Conservation (phyloP, 139 green algal species). For the Chlorella sp. region DNA sequence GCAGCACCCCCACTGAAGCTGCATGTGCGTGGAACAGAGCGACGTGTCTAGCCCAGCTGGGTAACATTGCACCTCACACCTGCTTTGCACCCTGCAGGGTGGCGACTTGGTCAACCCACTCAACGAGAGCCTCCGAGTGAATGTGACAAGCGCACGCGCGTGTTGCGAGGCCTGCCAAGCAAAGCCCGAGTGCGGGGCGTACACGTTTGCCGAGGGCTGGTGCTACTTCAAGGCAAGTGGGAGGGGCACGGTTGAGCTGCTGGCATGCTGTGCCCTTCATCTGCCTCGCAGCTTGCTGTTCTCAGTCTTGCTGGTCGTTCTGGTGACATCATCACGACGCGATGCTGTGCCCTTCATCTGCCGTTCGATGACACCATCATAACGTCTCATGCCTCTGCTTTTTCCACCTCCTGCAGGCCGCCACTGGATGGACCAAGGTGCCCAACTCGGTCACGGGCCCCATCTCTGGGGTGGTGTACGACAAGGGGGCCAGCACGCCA, state of each 20-base stretch:
- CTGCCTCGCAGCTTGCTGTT: no score
- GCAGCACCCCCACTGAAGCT: not conserved
- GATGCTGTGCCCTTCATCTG: no score
- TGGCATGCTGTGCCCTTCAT: no score
- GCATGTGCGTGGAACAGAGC: not conserved
- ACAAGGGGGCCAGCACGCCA: not conserved
- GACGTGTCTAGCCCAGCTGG: no score
- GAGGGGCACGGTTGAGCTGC: not conserved
- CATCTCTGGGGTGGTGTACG: slow-evolving; percentile 12
- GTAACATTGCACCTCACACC: not conserved
- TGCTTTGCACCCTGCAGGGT: not conserved
- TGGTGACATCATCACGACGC: no score
- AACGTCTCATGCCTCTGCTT: no score
- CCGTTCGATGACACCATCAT: no score
- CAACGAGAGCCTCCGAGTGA: not conserved
- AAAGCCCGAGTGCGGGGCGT: not conserved
- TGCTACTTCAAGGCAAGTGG: slow-evolving; percentile 12
- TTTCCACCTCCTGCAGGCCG: no score
- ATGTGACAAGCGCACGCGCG: not conserved
- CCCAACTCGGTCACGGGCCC: not conserved
- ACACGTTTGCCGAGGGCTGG: not conserved
- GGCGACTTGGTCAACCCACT: not conserved
- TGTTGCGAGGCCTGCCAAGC: slow-evolving; percentile 25
- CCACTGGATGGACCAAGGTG: no score
- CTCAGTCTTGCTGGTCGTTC: no score